phyloP scores from a whole-genome alignment of 192 early-diverging fungal species.

The Phycomyces nitens region DNA sequence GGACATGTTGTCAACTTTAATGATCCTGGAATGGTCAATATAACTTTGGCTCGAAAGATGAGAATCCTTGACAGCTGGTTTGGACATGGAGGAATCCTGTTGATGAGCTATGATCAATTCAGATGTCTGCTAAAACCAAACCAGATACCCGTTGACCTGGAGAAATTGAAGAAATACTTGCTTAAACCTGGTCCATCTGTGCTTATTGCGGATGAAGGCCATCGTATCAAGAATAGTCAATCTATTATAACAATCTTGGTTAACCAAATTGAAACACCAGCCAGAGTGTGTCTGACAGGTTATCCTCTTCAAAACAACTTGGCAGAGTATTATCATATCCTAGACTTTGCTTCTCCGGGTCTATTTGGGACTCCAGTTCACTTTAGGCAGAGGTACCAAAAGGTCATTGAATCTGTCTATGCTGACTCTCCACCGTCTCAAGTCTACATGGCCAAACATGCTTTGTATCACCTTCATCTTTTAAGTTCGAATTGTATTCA shows the following conservation, averaged over 20 bases:
- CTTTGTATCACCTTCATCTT: conserved; percentile 58
- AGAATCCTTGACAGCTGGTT: conserved; percentile 51
- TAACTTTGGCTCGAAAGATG: conserved; percentile 14
- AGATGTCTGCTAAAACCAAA: conserved; percentile 34
- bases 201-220: conserved; percentile 81
- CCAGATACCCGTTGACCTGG: neutral
- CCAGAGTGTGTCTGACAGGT: conserved; percentile 75
- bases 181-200: conserved; percentile 66
- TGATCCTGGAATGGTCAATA: neutral
- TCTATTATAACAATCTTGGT: conserved; percentile 11
- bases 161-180: conserved; percentile 34
- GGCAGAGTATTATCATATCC: conserved; percentile 76
- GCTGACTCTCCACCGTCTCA: conserved; percentile 40
- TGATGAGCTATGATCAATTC: conserved; percentile 65
- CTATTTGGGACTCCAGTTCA: conserved; percentile 53
- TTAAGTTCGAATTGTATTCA: conserved; percentile 65
- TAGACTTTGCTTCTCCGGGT: conserved; percentile 67
- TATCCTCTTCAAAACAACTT: conserved; percentile 84
- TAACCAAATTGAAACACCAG: conserved; percentile 47
- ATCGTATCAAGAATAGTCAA: conserved; percentile 59
- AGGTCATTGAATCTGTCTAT: conserved; percentile 61
- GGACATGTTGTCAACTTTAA: conserved; percentile 47
- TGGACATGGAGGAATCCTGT: conserved; percentile 59
- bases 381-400: conserved; percentile 57
- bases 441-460: conserved; percentile 9